These are phyloP conservation scores for Suhomyces panamericanus DNA, from an alignment of 1,139 yeast species.

Conservation along the genomic window DNA sequence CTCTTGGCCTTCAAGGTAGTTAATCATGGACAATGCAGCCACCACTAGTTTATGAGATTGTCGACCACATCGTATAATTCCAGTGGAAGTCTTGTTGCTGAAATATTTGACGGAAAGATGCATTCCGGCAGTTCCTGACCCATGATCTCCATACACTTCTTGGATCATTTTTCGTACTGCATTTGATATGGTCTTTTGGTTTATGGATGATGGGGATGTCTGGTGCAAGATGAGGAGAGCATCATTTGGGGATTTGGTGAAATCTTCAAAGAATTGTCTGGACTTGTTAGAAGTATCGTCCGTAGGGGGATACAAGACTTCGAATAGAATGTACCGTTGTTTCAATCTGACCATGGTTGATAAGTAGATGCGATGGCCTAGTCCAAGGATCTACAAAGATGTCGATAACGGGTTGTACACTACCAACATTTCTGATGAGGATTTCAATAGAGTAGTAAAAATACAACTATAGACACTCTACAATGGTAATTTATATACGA, in stretches of 20 bases:
- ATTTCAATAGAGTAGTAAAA: too few relatives aligned
- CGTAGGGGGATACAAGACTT: conserved; percentile 63
- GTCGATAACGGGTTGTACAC: background rate
- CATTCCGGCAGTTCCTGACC: conserved; percentile 65
- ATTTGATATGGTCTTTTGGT: conserved; percentile 48
- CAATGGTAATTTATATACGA: too few relatives aligned
- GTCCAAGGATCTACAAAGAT: background rate
- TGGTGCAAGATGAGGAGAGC: conserved; percentile 50
- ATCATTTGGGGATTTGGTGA: conserved; percentile 30
- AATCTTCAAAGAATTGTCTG: conserved; percentile 22
- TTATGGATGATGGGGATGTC: conserved; percentile 47
- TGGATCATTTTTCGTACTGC: conserved; percentile 55
- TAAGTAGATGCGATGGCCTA: background rate
- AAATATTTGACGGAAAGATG: conserved; percentile 74
- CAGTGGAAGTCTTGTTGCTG: conserved; percentile 78
- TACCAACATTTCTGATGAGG: background rate
- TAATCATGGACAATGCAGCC: conserved; percentile 70
- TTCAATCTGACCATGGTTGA: conserved; percentile 78
- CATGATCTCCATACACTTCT: conserved; percentile 74
- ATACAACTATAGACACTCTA: too few relatives aligned
- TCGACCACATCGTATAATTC: conserved; percentile 76
- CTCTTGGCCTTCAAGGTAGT: conserved; percentile 48
- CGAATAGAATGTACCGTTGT: conserved; percentile 80
- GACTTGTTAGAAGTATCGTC: conserved; percentile 12
- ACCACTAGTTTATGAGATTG: conserved; percentile 62